Base-by-base conservation (phyloP, 163 green algal species). In the Trebouxiophyceae sp. region DNA sequence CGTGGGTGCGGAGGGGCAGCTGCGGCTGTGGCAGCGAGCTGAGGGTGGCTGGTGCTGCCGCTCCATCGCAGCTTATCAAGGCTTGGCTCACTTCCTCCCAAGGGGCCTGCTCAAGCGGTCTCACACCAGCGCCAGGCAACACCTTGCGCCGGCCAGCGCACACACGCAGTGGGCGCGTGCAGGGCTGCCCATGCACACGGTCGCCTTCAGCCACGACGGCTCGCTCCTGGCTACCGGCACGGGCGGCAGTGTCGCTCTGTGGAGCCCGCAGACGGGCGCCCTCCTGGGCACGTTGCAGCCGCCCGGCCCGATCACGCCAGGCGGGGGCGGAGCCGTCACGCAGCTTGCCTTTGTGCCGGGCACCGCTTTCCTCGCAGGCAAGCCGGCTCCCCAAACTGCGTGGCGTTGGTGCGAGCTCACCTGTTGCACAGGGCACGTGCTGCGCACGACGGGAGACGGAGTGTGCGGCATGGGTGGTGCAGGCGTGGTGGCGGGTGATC, bases 141-240 rank as follows among this genome's bases (percentile, higher is more conserved):
- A n/a, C n/a, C n/a, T n/a, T n/a, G n/a, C n/a, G n/a, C n/a, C n/a
- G n/a, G n/a, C n/a, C n/a, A n/a, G n/a, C n/a, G n/a, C n/a, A n/a
- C n/a, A n/a, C n/a, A n/a, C n/a, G n/a, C n/a, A n/a, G n/a, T n/a
- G n/a, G n/a, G n/a, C n/a, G n/a, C 5, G 2, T 54, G 58, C 46
- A 63, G 64, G 24, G 19, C 22, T 78, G 12, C 65, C 78, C 16
- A 57, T 92, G 33, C 54, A 33, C 1, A 70, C 72, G 3, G 71
- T 70, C 30, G 63, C 77, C 45, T 93, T 91, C 78, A 86, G 77
- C 56, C 32, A 23, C 1, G 87, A 95, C 59, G 87, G 87, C n/a
- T 86, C 74, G 2, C 54, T 92, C 56, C 69, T 93, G n/a, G 86
- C 82, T 2, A 66, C 86, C n/a, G 84, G 70, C 20, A 71, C 78